Base-by-base conservation (phyloP, 1,284 basidiomycete genomes). In the Leccinum fallax region DNA sequence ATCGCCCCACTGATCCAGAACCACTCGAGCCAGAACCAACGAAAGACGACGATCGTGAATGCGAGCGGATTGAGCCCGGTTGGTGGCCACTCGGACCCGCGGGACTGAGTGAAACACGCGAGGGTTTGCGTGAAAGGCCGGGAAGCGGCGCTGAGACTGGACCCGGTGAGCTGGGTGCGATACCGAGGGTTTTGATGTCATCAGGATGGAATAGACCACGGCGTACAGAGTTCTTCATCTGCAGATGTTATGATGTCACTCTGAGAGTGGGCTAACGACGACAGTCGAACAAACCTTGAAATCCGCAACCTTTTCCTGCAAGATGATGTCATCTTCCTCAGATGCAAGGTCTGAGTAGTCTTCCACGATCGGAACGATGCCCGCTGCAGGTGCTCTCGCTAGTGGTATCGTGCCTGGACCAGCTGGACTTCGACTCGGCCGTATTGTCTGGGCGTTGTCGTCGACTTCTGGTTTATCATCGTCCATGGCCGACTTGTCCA, bases 331-430 rank as follows among this genome's bases (percentile, higher is more conserved):
- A 56, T 92, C 90, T 67, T 92, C 92, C 34, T 89, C 92, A 24
- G 81, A 78, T 10, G 85, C 87, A 36, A 96, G 78, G 71, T 97
- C 94, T 6, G 94, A 96, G 70, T 95, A 96, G 76, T 98, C 95
- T 69, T 97, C 95, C 0, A 89, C 83, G 51, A 93, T 90, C 10
- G 88, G 84, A 16, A 76, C 73, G 48, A 90, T 88, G 28, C 80
- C 83, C 2, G 80, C 76, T 10, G 88, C 74, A 5, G 89, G 89
- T 1, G 87, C 77, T 69, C 80, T 85, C 21, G 87, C 82, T 3
- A 89, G 76, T 56, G 86, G 82, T n/a, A 83, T 71, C 9, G 78
- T 77, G 48, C 79, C 78, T 21, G 79, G 76, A 28, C 76, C 78
- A 58, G 79, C 83, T 15, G 89, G 89, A 72, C 89, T 92, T 63